Percentiles rank a stretch among this genome's conserved stretches.
Evolutionary conservation across 148 eudicot genomes (phyloP).

Genomic region (Dysphania ambrosioides): DNA sequence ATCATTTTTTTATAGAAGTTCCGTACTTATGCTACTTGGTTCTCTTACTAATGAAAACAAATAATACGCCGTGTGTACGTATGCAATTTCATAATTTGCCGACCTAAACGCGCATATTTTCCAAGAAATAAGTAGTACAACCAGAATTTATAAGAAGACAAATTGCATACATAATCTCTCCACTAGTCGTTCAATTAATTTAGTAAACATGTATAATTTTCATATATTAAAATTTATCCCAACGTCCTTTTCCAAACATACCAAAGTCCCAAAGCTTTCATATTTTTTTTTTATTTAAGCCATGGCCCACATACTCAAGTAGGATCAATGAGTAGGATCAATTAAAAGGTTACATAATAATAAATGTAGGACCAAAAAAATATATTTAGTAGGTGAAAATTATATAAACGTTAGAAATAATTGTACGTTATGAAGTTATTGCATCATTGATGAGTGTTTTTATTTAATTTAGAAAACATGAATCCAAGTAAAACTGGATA

Average conservation of each 20-base stretch:
- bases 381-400: background rate
- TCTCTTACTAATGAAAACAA: background rate
- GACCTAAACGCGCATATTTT: too few relatives aligned
- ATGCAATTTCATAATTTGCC: too few relatives aligned
- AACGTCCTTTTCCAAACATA: background rate
- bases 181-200: too few relatives aligned
- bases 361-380: background rate
- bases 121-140: too few relatives aligned
- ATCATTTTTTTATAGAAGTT: too few relatives aligned
- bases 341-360: too few relatives aligned
- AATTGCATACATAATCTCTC: too few relatives aligned
- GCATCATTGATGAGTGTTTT: background rate
- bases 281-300: background rate
- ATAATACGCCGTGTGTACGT: too few relatives aligned
- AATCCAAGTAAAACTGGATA: slow-evolving; percentile 24
- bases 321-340: too few relatives aligned
- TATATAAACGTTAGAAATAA: slow-evolving; percentile 18
- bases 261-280: background rate
- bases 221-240: too few relatives aligned
- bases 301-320: background rate
- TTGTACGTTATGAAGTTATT: background rate
- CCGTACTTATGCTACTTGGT: background rate
- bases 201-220: too few relatives aligned
- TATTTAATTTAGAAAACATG: background rate
- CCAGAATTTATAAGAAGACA: too few relatives aligned